Percentiles rank a stretch among this genome's conserved stretches.
These are phyloP conservation scores for Coelastrella sp. DNA, from an alignment of 139 green algal genomes.

Conservation along the genomic window DNA sequence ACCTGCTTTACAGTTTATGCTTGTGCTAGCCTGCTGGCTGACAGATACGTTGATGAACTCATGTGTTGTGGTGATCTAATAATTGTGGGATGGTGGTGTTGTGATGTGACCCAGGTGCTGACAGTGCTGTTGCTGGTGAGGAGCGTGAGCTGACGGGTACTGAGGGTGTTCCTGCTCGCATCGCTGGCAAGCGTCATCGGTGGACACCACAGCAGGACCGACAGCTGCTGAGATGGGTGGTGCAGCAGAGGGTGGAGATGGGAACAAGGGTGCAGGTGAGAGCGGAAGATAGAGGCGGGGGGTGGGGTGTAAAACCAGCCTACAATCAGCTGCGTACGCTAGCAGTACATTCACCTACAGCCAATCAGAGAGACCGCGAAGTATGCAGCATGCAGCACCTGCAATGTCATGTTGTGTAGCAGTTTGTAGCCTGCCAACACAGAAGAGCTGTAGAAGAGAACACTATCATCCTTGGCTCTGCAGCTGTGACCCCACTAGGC, in stretches of 20 bases:
- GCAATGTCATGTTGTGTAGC: no score
- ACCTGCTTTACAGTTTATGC: no score
- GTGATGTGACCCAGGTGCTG: no score
- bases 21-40: no score
- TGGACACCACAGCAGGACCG: slow-evolving; percentile 40
- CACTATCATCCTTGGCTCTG: not conserved
- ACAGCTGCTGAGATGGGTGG: slow-evolving; percentile 34
- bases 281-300: not conserved
- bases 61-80: no score
- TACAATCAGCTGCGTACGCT: no score
- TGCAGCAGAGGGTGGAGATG: slow-evolving; percentile 37
- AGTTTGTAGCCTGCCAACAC: no score
- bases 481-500: not conserved
- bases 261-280: slow-evolving; percentile 23
- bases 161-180: not conserved
- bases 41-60: no score
- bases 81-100: no score
- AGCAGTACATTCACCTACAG: no score
- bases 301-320: no score
- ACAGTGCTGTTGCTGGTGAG: not conserved
- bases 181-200: slow-evolving; percentile 24
- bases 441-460: no score
- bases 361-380: not conserved
- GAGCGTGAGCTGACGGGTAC: not conserved
- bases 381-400: not conserved